Evolutionary conservation across 139 green algal species (phyloP).

Genomic region (Pleodorina starrii): DNA sequence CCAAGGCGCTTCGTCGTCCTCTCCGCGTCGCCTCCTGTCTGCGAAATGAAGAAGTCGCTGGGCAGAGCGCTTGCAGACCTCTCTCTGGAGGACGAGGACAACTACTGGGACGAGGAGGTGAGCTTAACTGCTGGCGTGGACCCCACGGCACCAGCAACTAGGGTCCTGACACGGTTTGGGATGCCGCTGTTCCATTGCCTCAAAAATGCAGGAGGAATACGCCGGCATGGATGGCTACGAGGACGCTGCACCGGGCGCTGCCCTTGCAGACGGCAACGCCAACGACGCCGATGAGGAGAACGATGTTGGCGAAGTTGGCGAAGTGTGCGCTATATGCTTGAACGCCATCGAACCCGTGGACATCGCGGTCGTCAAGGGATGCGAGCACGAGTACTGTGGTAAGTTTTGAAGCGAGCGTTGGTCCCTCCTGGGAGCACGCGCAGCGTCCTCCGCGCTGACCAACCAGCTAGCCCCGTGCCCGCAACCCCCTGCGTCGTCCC

Average conservation of each 20-base stretch:
- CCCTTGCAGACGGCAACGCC: background rate
- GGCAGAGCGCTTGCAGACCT: background rate
- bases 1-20: background rate
- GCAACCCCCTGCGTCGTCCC: too few relatives aligned
- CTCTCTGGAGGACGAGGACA: slow-evolving; percentile 26
- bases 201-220: slow-evolving; percentile 19
- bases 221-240: background rate
- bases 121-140: slow-evolving; percentile 8
- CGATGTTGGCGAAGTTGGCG: slow-evolving; percentile 54
- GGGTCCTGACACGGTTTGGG: background rate
- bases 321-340: slow-evolving; percentile 88
- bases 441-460: too few relatives aligned
- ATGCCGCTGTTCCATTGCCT: background rate
- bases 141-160: background rate
- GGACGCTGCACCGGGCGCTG: too few relatives aligned
- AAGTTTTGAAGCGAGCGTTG: background rate
- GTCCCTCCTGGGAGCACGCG: too few relatives aligned
- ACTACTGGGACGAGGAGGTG: slow-evolving; percentile 37
- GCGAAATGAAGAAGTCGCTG: slow-evolving; percentile 3
- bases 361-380: slow-evolving; percentile 75
- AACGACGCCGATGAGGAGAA: background rate
- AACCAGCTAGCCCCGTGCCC: too few relatives aligned
- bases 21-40: background rate
- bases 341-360: slow-evolving; percentile 73
- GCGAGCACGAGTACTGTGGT: slow-evolving; percentile 91